phyloP scores from a whole-genome alignment of 2,329 filamentous ascomycete species.

The Lachnellula occidentalis region DNA sequence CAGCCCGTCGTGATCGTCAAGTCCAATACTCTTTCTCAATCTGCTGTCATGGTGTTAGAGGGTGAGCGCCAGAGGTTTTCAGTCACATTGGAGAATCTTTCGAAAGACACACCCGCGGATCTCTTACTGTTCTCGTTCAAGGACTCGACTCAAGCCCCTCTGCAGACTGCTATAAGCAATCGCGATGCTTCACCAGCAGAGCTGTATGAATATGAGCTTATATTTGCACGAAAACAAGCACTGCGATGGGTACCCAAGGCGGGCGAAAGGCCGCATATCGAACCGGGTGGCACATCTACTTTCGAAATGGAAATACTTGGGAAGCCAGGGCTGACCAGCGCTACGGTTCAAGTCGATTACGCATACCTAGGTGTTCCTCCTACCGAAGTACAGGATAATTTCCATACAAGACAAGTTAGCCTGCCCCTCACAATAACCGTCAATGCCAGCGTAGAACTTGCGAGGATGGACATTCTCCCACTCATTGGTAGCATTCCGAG shows the following conservation, averaged over 20 bases:
- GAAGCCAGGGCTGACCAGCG: constrained; percentile 76
- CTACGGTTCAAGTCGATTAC: constrained; percentile 79
- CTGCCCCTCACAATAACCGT: constrained; percentile 83
- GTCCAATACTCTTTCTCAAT: constrained; percentile 73
- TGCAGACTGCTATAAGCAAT: constrained; percentile 69
- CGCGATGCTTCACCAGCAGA: constrained; percentile 75
- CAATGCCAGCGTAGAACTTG: constrained; percentile 81
- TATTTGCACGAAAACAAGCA: constrained; percentile 69
- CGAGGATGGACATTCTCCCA: constrained; percentile 72
- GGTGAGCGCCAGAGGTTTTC: constrained; percentile 76
- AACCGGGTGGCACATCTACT: constrained; percentile 59
- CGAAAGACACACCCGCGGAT: constrained; percentile 65
- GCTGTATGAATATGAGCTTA: constrained; percentile 79
- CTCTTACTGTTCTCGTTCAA: constrained; percentile 84
- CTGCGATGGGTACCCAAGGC: constrained; percentile 49
- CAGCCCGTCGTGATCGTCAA: constrained; percentile 76
- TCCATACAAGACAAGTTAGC: constrained; percentile 78
- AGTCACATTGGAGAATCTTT: constrained; percentile 75
- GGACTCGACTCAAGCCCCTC: constrained; percentile 74
- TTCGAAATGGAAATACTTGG: constrained; percentile 84
- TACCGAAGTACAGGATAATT: constrained; percentile 64
- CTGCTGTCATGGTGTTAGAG: constrained; percentile 86
- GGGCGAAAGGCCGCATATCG: constrained; percentile 52
- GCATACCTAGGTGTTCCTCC: constrained; percentile 67
- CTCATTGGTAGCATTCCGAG: constrained; percentile 61